phyloP scores from a whole-genome alignment of 225 moss, liverwort and hornwort species.

The Polytrichum commune region DNA sequence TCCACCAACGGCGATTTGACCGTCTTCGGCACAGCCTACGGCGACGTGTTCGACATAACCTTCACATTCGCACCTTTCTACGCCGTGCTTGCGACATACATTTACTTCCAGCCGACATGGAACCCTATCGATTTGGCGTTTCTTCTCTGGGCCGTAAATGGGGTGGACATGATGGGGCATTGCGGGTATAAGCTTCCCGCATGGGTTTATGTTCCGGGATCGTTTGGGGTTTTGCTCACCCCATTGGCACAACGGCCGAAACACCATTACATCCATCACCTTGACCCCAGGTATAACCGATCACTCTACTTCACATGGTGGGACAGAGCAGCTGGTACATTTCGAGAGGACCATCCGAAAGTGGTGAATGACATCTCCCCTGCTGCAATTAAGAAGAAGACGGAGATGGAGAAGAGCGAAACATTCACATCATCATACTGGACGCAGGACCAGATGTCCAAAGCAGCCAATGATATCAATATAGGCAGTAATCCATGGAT shows the following conservation, averaged over 20 bases:
- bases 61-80: slow-evolving; percentile 44
- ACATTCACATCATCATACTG: too few relatives aligned
- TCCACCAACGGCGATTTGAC: slow-evolving; percentile 41
- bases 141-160: slow-evolving; percentile 46
- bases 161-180: slow-evolving; percentile 54
- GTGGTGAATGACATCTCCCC: slow-evolving; percentile 11
- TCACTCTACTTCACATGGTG: slow-evolving; percentile 51
- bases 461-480: too few relatives aligned
- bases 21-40: slow-evolving; percentile 42
- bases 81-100: slow-evolving; percentile 9
- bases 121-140: slow-evolving; percentile 19
- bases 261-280: slow-evolving; percentile 55
- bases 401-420: too few relatives aligned
- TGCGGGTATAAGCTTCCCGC: slow-evolving; percentile 37
- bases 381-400: too few relatives aligned
- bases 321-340: slow-evolving; percentile 39
- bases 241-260: slow-evolving; percentile 37
- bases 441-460: too few relatives aligned
- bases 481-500: too few relatives aligned
- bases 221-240: slow-evolving; percentile 36
- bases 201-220: slow-evolving; percentile 47
- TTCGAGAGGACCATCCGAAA: slow-evolving; percentile 35
- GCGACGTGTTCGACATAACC: slow-evolving; percentile 37
- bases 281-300: slow-evolving; percentile 44
- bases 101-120: slow-evolving; percentile 25